These are phyloP conservation scores for Tubosaeta brunneosetosa DNA, from an alignment of 768 basidiomycete genomes.

Conservation along the genomic window DNA sequence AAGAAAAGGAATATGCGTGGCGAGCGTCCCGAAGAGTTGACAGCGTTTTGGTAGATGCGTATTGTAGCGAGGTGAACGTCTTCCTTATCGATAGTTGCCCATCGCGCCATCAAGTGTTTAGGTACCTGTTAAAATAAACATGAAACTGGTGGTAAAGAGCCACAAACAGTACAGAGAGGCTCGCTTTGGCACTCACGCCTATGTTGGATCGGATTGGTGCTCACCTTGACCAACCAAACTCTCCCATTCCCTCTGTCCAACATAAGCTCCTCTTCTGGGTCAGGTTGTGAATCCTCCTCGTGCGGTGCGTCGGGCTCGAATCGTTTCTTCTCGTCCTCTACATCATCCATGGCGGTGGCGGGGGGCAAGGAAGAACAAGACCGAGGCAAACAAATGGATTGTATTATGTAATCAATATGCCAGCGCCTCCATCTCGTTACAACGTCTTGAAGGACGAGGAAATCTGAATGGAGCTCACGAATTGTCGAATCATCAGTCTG, in stretches of 20 bases:
- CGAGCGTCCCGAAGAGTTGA: conserved; percentile 41
- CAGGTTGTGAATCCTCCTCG: conserved; percentile 65
- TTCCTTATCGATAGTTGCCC: conserved; percentile 70
- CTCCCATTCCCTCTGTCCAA: conserved; percentile 67
- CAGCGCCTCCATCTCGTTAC: neutral
- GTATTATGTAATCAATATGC: neutral
- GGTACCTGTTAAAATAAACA: conserved; percentile 55
- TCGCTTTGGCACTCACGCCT: neutral
- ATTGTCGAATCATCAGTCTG: neutral
- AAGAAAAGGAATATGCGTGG: conserved; percentile 65
- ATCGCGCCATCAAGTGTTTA: conserved; percentile 79
- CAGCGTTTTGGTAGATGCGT: conserved; percentile 62
- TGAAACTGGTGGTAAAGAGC: neutral
- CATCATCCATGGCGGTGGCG: conserved; percentile 31
- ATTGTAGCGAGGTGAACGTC: conserved; percentile 81
- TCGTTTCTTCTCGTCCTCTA: conserved; percentile 67
- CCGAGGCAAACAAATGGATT: neutral
- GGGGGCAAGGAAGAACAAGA: neutral
- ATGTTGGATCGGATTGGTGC: conserved; percentile 12
- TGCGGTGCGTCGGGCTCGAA: conserved; percentile 51
- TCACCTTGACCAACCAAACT: conserved; percentile 85
- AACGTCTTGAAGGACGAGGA: no score
- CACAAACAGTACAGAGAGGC: neutral
- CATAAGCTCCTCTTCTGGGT: conserved; percentile 81
- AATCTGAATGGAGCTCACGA: no score